A percentile compares a stretch with the other conserved stretches of the same genome.
Conservation (phyloP, 371 early-diverging fungal species). For the Caulochytrium protostelioides region DNA sequence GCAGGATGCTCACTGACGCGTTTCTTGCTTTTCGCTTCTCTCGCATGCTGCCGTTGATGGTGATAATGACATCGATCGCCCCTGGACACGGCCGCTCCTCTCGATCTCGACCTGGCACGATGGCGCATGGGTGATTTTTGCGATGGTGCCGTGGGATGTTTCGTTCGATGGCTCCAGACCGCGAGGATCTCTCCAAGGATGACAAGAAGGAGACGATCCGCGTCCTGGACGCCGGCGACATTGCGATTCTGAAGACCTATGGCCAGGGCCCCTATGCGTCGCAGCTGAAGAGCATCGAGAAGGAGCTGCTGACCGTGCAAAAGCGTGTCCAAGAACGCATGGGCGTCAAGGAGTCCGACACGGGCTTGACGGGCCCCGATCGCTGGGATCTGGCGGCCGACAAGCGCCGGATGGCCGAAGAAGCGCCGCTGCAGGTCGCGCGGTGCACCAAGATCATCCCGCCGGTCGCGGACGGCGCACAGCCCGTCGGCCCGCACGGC, state of each 20-base stretch:
- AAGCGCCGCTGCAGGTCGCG: conserved; percentile 95
- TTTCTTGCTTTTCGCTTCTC: not conserved
- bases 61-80: conserved; percentile 9
- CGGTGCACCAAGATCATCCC: conserved; percentile 92
- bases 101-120: not conserved
- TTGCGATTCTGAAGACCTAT: conserved; percentile 79
- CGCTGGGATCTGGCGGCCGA: conserved; percentile 98
- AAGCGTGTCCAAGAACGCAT: conserved; percentile 93
- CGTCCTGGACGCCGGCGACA: conserved; percentile 91
- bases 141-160: conserved; percentile 1
- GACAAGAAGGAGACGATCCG: not conserved
- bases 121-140: not conserved
- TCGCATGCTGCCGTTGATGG: conserved; percentile 30
- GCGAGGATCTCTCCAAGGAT: too few species aligned
- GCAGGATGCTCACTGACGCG: too few species aligned
- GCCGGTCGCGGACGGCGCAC: conserved; percentile 36
- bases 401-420: conserved; percentile 85
- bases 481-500: conserved; percentile 35
- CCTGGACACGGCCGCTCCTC: not conserved
- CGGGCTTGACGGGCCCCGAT: conserved; percentile 97
- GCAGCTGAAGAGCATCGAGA: conserved; percentile 74
- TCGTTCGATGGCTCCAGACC: conserved; percentile 3
- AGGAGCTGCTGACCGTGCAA: conserved; percentile 80
- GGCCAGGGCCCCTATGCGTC: conserved; percentile 91
- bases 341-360: conserved; percentile 98